A percentile compares a stretch with the other conserved stretches of the same genome.
These are phyloP conservation scores for Diaporthe sp. DNA, from an alignment of 2,329 filamentous ascomycete species.

Conservation along the genomic window DNA sequence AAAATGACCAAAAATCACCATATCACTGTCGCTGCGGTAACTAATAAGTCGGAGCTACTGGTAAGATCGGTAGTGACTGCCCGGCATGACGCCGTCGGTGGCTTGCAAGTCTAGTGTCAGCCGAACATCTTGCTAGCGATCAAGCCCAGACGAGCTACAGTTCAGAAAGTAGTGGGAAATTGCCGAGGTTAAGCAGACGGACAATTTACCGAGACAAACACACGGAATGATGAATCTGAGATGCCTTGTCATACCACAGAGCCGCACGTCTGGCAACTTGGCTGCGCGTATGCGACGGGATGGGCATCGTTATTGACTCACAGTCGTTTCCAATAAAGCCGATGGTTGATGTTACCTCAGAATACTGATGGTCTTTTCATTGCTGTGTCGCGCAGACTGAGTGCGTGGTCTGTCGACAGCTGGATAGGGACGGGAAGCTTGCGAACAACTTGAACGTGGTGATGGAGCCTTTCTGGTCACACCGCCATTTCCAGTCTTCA, in stretches of 20 bases:
- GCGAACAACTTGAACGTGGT: too few relatives aligned
- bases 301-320: neutral
- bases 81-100: neutral
- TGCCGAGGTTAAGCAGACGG: neutral
- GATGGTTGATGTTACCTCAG: too few relatives aligned
- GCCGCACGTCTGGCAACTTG: neutral
- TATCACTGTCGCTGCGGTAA: neutral
- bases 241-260: neutral
- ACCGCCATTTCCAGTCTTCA: too few relatives aligned
- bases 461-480: too few relatives aligned
- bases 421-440: too few relatives aligned
- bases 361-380: too few relatives aligned
- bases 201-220: neutral
- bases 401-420: too few relatives aligned
- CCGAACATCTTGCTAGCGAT: neutral
- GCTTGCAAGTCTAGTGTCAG: neutral
- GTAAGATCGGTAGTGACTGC: too few relatives aligned
- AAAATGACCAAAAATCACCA: too few relatives aligned
- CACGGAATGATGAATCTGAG: neutral
- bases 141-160: fast-evolving
- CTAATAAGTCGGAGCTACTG: too few relatives aligned
- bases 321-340: too few relatives aligned
- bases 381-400: too few relatives aligned
- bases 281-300: neutral
- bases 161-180: neutral